Evolutionary conservation across 768 basidiomycete genomes (phyloP), one percentile per base, ranked within the genome.

Genomic region (button mushroom (Agaricus bisporus)): DNA sequence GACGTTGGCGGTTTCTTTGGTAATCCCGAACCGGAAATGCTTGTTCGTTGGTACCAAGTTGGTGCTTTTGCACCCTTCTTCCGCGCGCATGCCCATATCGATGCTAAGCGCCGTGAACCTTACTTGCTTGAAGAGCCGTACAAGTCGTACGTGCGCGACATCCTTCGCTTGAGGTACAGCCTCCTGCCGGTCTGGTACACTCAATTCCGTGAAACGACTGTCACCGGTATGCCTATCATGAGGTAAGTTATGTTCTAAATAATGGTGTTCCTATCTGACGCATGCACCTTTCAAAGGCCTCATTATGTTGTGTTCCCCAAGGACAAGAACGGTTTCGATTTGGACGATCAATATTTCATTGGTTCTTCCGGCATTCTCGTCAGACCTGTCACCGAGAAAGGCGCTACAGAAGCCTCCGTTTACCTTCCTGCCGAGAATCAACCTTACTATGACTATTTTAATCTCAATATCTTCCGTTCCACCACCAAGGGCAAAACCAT

Each of bases 1-100:
- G 97, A 99, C 62, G 94, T 98, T 49, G 95, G 97, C 17, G 97
- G 97, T 14, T 99, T 98, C 85, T 98, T 98, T 64, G 95, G 95
- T 15, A 95, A 98, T 68, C 95, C 97, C 0, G 83, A 87, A 42
- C 79, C 88, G 0, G 97, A 98, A 63, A 92, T 98, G 84, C 82
- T 99, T 32, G 86, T 94, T 8, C 79, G 97, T 45, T 99, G 95
- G 95, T 98, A 99, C 61, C 92, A 90, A 71, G 89, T 95, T 47
- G 97, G 97, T 22, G 82, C 84, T 1, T 95, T 98, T 70, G 85
- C 86, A 49, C 95, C 97, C 5, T 99, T 99, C 83, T 95, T 98
- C 86, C 83, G 97, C 55, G 97, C 95, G 1, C 97, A 99, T 68
- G 95, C 95, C 10, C 95, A 98, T 67, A 86, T 98, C 62, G 95